These are phyloP conservation scores for Actinomortierella wolfii DNA, from an alignment of 371 early-diverging fungal genomes.

Conservation along the genomic window DNA sequence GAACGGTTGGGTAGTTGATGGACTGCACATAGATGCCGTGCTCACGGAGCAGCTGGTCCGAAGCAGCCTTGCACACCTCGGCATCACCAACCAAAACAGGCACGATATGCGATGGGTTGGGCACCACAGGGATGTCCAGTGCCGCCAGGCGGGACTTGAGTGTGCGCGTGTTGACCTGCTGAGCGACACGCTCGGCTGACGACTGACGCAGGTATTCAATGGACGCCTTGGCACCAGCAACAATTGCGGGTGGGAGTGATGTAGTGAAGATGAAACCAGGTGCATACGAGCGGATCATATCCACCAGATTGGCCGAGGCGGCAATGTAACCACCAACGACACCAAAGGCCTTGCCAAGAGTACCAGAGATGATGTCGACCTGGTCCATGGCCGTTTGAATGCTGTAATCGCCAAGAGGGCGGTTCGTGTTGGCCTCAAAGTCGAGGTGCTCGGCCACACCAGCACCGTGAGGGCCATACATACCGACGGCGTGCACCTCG, in stretches of 20 bases:
- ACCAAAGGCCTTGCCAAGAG: constrained; percentile 97
- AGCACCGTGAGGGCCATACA: constrained; percentile 96
- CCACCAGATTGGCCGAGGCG: constrained; percentile 85
- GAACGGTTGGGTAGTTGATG: constrained; percentile 98
- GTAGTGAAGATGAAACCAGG: constrained; percentile 99
- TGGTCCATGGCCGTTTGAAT: constrained; percentile 69
- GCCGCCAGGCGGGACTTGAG: constrained; percentile 83
- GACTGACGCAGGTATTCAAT: constrained; percentile 90
- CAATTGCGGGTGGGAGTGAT: constrained; percentile 94
- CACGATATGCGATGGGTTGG: constrained; percentile 98
- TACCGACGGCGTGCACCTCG: constrained; percentile 98
- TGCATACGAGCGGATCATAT: constrained; percentile 97
- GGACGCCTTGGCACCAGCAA: constrained; percentile 89
- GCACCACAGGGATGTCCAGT: constrained; percentile 94
- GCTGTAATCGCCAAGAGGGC: constrained; percentile 46
- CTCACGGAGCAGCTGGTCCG: constrained; percentile 86
- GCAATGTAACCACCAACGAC: constrained; percentile 98
- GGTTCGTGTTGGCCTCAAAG: constrained; percentile 63
- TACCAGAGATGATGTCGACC: constrained; percentile 97
- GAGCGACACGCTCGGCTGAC: constrained; percentile 82
- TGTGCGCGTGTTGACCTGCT: constrained; percentile 88
- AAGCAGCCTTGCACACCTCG: constrained; percentile 88
- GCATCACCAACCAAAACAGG: constrained; percentile 97
- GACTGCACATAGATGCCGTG: constrained; percentile 96
- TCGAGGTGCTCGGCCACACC: constrained; percentile 97